These are phyloP conservation scores for Pterocarpus santalinus DNA, from an alignment of 306 rosid genomes.

Conservation along the genomic window DNA sequence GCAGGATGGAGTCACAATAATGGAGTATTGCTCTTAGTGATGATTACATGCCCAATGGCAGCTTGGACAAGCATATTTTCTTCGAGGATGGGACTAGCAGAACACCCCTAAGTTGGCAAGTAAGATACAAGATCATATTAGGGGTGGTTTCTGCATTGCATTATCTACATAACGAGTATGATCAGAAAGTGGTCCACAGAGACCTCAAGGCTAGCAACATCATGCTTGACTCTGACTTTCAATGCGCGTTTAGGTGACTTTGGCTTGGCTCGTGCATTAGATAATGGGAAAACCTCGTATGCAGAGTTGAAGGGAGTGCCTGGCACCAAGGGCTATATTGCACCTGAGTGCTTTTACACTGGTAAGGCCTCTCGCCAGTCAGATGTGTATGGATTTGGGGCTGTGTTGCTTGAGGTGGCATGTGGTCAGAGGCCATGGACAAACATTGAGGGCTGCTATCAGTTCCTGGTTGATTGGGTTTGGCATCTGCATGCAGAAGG, in stretches of 20 bases:
- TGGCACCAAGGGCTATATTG: slow-evolving; percentile 83
- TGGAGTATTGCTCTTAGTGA: slow-evolving; percentile 68
- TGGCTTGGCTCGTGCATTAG: slow-evolving; percentile 79
- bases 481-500: slow-evolving; percentile 70
- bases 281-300: slow-evolving; percentile 70
- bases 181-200: slow-evolving; percentile 73
- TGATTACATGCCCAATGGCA: slow-evolving; percentile 87
- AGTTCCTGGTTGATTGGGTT: slow-evolving; percentile 73
- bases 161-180: slow-evolving; percentile 74
- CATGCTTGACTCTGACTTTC: slow-evolving; percentile 71
- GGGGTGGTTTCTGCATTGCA: slow-evolving; percentile 76
- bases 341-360: slow-evolving; percentile 82
- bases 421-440: slow-evolving; percentile 83
- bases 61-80: slow-evolving; percentile 79
- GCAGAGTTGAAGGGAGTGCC: slow-evolving; percentile 67
- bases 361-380: slow-evolving; percentile 75
- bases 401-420: slow-evolving; percentile 68
- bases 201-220: slow-evolving; percentile 84
- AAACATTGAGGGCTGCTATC: slow-evolving; percentile 54
- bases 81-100: slow-evolving; percentile 46
- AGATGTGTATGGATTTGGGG: slow-evolving; percentile 72
- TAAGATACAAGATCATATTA: slow-evolving; percentile 65
- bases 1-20: slow-evolving; percentile 82
- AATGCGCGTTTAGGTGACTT: slow-evolving; percentile 76
- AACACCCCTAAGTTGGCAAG: slow-evolving; percentile 60